Evolutionary conservation across 2,329 filamentous ascomycete species (phyloP).

Genomic region (Bimuria novae-zelandiae): DNA sequence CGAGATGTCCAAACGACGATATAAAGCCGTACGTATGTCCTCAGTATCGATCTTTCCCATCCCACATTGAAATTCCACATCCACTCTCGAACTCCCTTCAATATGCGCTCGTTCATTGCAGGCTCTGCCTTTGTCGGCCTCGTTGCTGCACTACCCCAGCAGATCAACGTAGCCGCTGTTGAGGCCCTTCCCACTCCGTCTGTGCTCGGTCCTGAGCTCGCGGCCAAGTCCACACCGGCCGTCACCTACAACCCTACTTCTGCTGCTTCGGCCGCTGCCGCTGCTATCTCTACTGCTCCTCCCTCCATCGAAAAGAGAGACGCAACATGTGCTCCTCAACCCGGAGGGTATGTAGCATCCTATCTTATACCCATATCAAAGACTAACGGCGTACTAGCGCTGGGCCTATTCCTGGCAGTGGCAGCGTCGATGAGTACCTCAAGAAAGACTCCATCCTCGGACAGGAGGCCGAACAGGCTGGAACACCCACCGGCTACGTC

Average conservation of each 20-base stretch:
- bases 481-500: slow-evolving; percentile 22
- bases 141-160: slow-evolving; percentile 24
- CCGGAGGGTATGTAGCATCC: slow-evolving; percentile 19
- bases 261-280: slow-evolving; percentile 28
- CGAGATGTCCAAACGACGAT: neutral
- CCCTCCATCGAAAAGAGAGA: slow-evolving; percentile 9
- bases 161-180: slow-evolving; percentile 46
- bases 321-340: slow-evolving; percentile 15
- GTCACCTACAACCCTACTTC: slow-evolving; percentile 34
- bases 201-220: slow-evolving; percentile 33
- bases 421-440: slow-evolving; percentile 19
- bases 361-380: neutral
- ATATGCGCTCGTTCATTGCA: slow-evolving; percentile 29
- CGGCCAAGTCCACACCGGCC: slow-evolving; percentile 28
- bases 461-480: slow-evolving; percentile 13
- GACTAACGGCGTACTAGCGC: slow-evolving; percentile 6
- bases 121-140: slow-evolving; percentile 25
- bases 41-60: neutral
- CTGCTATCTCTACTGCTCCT: slow-evolving; percentile 10
- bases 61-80: neutral
- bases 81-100: slow-evolving; percentile 6
- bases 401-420: slow-evolving; percentile 18
- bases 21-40: neutral
- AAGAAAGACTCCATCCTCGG: slow-evolving; percentile 10
- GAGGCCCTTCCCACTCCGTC: slow-evolving; percentile 35